Conservation (phyloP, 345 rosid species). For the Boechera divaricarpa region DNA sequence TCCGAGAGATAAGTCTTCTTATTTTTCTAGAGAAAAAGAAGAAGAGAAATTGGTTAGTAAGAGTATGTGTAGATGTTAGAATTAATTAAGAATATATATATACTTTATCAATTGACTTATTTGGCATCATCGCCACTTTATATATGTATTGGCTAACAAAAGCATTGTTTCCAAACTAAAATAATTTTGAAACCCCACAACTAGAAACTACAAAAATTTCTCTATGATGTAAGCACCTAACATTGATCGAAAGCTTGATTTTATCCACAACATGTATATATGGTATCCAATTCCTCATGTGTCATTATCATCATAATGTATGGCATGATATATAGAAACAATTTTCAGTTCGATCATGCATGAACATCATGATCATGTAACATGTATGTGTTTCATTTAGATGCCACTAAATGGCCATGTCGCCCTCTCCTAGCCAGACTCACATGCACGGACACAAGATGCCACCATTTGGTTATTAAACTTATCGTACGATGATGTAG, state of each 20-base stretch:
- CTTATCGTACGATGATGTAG: background rate
- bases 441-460: background rate
- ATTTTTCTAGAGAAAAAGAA: background rate
- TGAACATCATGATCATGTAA: conserved; percentile 27
- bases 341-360: conserved; percentile 12
- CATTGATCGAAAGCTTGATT: conserved; percentile 46
- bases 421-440: conserved; percentile 1
- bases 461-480: conserved; percentile 17
- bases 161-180: conserved; percentile 49
- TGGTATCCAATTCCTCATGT: conserved; percentile 23
- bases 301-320: conserved; percentile 35
- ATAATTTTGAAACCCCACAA: conserved; percentile 64
- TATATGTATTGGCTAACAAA: conserved; percentile 38
- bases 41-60: conserved; percentile 17
- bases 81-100: conserved; percentile 17
- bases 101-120: conserved; percentile 59
- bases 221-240: conserved; percentile 60
- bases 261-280: conserved; percentile 56
- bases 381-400: conserved; percentile 4
- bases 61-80: conserved; percentile 19
- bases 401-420: conserved; percentile 43
- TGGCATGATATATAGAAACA: conserved; percentile 17
- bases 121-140: conserved; percentile 46
- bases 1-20: conserved; percentile 23
- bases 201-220: conserved; percentile 39